Conservation (phyloP, 371 early-diverging fungal species). For the Phascolomyces articulosus region DNA sequence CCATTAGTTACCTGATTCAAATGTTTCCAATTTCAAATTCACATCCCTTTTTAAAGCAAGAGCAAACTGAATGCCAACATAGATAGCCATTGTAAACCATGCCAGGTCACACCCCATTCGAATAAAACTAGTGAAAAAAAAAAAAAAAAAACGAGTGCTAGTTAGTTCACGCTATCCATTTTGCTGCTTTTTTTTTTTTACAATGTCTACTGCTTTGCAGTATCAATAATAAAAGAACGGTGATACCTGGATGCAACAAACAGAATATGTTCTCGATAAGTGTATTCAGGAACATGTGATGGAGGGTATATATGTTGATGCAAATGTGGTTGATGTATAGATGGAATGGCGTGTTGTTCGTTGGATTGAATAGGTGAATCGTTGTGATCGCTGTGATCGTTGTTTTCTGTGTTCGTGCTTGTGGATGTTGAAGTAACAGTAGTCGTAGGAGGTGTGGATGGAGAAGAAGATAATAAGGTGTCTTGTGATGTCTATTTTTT, state of each 20-base stretch:
- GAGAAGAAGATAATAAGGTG: background rate
- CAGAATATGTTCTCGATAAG: background rate
- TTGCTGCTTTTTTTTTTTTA: background rate
- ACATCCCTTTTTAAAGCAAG: conserved; percentile 17
- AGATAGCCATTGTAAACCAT: conserved; percentile 16
- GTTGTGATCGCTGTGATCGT: background rate
- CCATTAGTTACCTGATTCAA: conserved; percentile 30
- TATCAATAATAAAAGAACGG: background rate
- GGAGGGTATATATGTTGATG: conserved; percentile 16
- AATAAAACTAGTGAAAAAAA: conserved; percentile 9
- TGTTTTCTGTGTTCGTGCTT: background rate
- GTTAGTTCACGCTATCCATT: background rate
- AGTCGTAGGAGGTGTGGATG: background rate
- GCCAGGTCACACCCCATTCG: conserved; percentile 16
- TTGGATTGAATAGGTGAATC: background rate
- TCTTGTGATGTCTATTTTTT: background rate
- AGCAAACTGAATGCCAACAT: conserved; percentile 22
- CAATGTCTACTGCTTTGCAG: too few species aligned
- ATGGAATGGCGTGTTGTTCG: background rate
- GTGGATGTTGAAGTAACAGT: background rate
- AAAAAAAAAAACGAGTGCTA: too few species aligned
- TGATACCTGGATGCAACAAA: conserved; percentile 17
- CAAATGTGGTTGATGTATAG: conserved; percentile 6
- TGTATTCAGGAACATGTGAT: conserved; percentile 1
- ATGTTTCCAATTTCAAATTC: conserved; percentile 11